Conservation (phyloP, 2,329 filamentous ascomycete species). For the Colletotrichum simmondsii region DNA sequence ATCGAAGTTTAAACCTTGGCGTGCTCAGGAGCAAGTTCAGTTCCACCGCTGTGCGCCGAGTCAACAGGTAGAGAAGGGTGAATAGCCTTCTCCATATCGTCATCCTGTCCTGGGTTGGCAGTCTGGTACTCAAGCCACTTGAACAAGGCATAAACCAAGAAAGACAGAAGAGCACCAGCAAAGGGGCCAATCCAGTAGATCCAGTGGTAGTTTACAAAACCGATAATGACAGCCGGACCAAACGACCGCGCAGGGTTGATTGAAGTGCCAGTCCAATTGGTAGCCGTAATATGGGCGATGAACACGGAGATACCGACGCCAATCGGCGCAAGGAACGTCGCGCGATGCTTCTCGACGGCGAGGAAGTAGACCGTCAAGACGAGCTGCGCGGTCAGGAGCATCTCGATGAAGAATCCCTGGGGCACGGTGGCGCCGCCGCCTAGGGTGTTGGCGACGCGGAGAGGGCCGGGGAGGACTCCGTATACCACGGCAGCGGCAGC, state of each 20-base stretch:
- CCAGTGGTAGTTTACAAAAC: slow-evolving; percentile 59
- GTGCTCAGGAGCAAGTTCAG: background rate
- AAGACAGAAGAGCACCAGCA: background rate
- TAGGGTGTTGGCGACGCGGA: slow-evolving; percentile 66
- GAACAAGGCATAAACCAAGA: background rate
- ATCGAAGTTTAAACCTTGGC: background rate
- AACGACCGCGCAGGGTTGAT: slow-evolving; percentile 63
- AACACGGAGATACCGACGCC: slow-evolving; percentile 79
- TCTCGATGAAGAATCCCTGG: slow-evolving; percentile 74
- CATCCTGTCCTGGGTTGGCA: slow-evolving; percentile 29
- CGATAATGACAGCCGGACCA: slow-evolving; percentile 56
- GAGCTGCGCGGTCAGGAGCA: slow-evolving; percentile 74
- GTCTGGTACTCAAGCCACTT: background rate
- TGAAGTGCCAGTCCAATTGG: slow-evolving; percentile 58
- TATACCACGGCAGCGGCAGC: slow-evolving; percentile 67
- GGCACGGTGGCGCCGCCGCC: slow-evolving; percentile 59
- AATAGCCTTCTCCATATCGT: slow-evolving; percentile 6
- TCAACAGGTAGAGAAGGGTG: background rate
- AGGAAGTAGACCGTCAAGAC: slow-evolving; percentile 76
- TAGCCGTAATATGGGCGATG: slow-evolving; percentile 58
- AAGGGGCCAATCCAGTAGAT: slow-evolving; percentile 53
- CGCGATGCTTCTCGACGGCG: slow-evolving; percentile 78
- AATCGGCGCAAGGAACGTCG: slow-evolving; percentile 76
- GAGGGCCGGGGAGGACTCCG: slow-evolving; percentile 65
- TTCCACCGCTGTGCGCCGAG: background rate